Evolutionary conservation across 768 basidiomycete genomes (phyloP).

Genomic region (Mycena vulgaris): DNA sequence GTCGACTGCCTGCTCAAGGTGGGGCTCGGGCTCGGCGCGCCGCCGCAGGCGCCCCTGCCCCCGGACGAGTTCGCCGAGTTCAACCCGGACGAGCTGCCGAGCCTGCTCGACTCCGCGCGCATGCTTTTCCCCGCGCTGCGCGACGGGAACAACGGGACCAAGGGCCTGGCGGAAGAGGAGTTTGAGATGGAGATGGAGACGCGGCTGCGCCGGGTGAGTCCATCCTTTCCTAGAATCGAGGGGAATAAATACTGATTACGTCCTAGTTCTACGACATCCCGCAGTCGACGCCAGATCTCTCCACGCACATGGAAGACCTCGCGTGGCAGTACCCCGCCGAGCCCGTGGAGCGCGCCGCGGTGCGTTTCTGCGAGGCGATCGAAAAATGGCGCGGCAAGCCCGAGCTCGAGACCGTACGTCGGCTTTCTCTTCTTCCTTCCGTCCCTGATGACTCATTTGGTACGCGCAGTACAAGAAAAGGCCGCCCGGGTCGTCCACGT

Average conservation of each 20-base stretch:
- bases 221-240: conserved; percentile 11
- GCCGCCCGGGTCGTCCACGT: conserved; percentile 45
- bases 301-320: conserved; percentile 84
- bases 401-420: conserved; percentile 81
- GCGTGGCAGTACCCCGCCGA: conserved; percentile 88
- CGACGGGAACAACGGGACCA: conserved; percentile 47
- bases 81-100: conserved; percentile 85
- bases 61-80: conserved; percentile 69
- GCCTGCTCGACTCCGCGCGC: conserved; percentile 72
- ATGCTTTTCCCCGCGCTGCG: conserved; percentile 78
- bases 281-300: conserved; percentile 77
- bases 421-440: conserved; percentile 6
- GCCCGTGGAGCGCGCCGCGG: conserved; percentile 82
- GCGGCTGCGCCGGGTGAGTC: conserved; percentile 77
- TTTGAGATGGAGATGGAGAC: conserved; percentile 84
- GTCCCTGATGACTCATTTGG: conserved; percentile 11
- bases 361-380: conserved; percentile 87
- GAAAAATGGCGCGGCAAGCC: conserved; percentile 89
- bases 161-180: conserved; percentile 75
- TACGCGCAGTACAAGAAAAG: conserved; percentile 70
- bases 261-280: conserved; percentile 87
- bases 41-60: conserved; percentile 20
- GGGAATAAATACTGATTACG: conserved; percentile 5
- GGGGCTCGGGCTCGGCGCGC: conserved; percentile 63
- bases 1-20: conserved; percentile 82